Conservation (phyloP, 768 basidiomycete genomes). For the Auriculariales sp. region DNA sequence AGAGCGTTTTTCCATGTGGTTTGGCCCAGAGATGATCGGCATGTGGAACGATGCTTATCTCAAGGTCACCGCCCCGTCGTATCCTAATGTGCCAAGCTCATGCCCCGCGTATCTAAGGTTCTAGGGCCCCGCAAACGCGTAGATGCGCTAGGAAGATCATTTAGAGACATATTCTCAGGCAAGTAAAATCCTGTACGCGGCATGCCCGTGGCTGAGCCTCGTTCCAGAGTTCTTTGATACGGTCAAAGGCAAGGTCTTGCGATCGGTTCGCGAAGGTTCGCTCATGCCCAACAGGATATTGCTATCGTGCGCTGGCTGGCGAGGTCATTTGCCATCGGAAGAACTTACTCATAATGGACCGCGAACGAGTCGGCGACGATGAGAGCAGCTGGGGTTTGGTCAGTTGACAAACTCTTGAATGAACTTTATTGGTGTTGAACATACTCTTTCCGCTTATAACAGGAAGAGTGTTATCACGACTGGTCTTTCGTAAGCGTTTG, state of each 20-base stretch:
- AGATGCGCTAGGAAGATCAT: background rate
- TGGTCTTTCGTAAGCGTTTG: conserved; percentile 1
- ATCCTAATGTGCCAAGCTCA: background rate
- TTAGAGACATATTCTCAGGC: background rate
- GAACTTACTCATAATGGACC: background rate
- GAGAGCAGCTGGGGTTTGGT: background rate
- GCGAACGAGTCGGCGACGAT: background rate
- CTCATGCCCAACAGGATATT: no score
- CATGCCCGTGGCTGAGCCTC: no score
- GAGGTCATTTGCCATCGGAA: background rate
- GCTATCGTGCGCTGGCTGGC: background rate
- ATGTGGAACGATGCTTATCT: background rate
- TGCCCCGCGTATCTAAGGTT: background rate
- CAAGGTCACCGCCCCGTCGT: background rate
- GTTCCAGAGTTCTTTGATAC: background rate
- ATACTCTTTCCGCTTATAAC: no score
- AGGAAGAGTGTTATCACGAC: background rate
- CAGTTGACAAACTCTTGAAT: no score
- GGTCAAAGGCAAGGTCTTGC: background rate
- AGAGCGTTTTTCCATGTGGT: background rate
- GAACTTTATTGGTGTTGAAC: no score
- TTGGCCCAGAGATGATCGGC: background rate
- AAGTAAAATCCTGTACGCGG: no score
- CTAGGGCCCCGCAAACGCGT: background rate
- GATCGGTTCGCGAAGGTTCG: no score